These are phyloP conservation scores for Quillaja saponaria DNA, from an alignment of 306 rosid species.

Conservation along the genomic window DNA sequence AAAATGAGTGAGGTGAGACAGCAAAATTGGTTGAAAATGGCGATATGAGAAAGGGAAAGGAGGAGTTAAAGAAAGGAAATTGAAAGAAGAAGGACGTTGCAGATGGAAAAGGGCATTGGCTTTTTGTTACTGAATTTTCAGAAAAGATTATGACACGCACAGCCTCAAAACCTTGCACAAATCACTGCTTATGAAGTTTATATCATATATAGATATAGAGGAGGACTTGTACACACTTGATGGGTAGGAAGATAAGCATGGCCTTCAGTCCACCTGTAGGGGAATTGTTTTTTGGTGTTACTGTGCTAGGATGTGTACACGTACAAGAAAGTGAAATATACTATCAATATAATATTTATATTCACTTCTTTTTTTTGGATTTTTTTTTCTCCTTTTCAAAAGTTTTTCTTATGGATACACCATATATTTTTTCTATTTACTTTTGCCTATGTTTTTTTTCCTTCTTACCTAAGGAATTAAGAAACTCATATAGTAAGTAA, in stretches of 20 bases:
- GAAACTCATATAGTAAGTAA: no score
- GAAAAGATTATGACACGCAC: constrained; percentile 16
- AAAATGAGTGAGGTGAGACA: constrained; percentile 6
- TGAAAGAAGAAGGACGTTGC: constrained; percentile 30
- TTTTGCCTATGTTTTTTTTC: no score
- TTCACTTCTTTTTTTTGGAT: no score
- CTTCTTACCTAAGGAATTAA: no score
- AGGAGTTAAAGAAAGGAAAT: constrained; percentile 24
- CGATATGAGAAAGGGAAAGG: constrained; percentile 1
- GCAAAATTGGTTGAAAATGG: background rate
- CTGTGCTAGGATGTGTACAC: background rate
- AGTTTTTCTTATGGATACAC: no score
- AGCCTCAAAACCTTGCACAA: constrained; percentile 25
- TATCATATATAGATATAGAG: no score
- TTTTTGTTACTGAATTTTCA: constrained; percentile 16
- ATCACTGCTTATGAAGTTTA: constrained; percentile 19
- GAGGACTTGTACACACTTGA: background rate
- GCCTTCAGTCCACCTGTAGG: background rate
- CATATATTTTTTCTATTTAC: no score
- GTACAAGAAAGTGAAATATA: constrained; percentile 9
- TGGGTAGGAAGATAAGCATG: constrained; percentile 8
- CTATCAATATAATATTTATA: no score
- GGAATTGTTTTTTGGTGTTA: background rate
- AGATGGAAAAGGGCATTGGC: constrained; percentile 38
- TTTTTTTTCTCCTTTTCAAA: no score